Evolutionary conservation across 306 rosid genomes (phyloP).

Genomic region (Senna siamea): DNA sequence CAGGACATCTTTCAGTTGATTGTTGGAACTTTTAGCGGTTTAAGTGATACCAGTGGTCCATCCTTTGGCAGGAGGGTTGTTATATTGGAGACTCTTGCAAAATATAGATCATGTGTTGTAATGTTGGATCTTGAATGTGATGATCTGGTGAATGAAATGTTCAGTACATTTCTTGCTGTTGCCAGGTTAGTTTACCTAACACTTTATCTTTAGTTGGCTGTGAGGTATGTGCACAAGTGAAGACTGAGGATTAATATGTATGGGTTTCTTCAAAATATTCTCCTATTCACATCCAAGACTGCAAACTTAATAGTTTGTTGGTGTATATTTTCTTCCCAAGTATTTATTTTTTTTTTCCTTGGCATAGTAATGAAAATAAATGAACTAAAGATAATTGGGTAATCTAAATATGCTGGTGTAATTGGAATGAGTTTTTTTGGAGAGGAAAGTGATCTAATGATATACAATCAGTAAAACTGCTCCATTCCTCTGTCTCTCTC

Average conservation of each 20-base stretch:
- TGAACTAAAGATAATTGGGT: slow-evolving; percentile 11
- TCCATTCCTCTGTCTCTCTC: background rate
- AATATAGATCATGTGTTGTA: slow-evolving; percentile 97
- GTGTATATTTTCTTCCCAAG: no score
- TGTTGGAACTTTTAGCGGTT: slow-evolving; percentile 89
- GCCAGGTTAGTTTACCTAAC: slow-evolving; percentile 73
- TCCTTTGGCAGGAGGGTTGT: slow-evolving; percentile 95
- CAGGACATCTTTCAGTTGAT: slow-evolving; percentile 91
- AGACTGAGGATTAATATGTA: background rate
- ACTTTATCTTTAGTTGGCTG: slow-evolving; percentile 13
- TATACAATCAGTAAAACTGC: background rate
- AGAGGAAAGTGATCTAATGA: slow-evolving; percentile 25
- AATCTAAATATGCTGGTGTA: slow-evolving; percentile 22
- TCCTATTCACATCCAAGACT: slow-evolving; percentile 22
- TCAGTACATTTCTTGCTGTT: slow-evolving; percentile 80
- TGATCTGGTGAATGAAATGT: slow-evolving; percentile 91
- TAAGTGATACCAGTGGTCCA: slow-evolving; percentile 86
- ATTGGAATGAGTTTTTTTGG: slow-evolving; percentile 33
- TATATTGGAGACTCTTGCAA: slow-evolving; percentile 97
- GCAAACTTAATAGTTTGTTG: slow-evolving; percentile 19
- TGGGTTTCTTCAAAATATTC: slow-evolving; percentile 24
- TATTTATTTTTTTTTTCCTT: background rate
- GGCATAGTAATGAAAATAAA: slow-evolving; percentile 13
- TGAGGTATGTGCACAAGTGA: slow-evolving; percentile 14
- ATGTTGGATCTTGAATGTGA: slow-evolving; percentile 99